These are phyloP conservation scores for Oryza brachyantha DNA, from an alignment of 176 grass and related monocot genomes.

Conservation along the genomic window DNA sequence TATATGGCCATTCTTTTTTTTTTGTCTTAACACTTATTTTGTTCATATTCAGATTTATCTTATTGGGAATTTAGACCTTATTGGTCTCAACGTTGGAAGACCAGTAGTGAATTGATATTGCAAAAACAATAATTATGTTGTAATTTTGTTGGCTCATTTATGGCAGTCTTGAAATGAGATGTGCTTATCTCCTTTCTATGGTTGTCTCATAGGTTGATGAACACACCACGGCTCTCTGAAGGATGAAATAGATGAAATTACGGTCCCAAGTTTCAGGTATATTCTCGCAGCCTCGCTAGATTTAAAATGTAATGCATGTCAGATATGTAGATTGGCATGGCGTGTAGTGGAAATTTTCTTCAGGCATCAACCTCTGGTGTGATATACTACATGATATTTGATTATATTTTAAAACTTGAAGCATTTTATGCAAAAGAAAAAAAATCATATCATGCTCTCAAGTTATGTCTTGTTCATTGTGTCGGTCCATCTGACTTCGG, in stretches of 20 bases:
- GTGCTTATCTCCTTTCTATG: neutral
- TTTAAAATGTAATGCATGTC: neutral
- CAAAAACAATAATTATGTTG: neutral
- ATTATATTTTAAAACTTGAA: too few species aligned
- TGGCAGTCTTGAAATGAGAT: neutral
- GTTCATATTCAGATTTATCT: constrained; percentile 5
- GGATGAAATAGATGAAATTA: neutral
- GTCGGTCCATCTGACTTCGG: neutral
- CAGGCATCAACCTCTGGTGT: neutral
- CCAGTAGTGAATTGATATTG: neutral
- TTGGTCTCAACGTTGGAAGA: neutral
- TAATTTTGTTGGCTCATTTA: neutral
- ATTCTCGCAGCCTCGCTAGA: neutral
- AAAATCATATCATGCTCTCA: neutral
- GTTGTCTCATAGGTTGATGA: neutral
- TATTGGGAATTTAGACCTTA: neutral
- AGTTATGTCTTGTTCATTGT: neutral
- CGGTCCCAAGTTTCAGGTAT: constrained; percentile 1
- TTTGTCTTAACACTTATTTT: neutral
- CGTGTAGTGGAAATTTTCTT: neutral
- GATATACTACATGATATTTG: neutral
- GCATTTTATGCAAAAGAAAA: neutral
- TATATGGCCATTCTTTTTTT: neutral
- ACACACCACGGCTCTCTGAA: neutral
- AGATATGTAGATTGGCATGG: neutral